Evolutionary conservation across 164 flowering plant genomes (phyloP), one percentile per base, ranked within the genome.

Genomic region (Brasenia schreberi): DNA sequence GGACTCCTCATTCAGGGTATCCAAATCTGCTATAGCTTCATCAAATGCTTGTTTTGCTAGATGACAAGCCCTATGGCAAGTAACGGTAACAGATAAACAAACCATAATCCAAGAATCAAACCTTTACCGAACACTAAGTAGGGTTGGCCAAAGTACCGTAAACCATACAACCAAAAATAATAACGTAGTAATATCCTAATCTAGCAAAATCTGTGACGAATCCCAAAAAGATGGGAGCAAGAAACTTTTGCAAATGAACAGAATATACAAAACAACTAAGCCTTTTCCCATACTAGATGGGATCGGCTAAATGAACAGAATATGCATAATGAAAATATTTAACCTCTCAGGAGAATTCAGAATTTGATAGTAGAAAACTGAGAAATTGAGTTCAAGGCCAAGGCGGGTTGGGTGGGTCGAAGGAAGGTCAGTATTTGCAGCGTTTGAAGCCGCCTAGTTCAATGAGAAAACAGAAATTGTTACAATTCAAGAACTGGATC

Each of bases 1-100:
- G 5, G 75, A 72, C 33, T 72, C 75, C 66, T 72, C 75, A 65
- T 61, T 72, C 68, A 72, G 61, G 3, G 75, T 68, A 49, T 72
- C 71, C 62, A 72, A 58, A 43, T 72, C 75, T 19, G 75, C 71
- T 39, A 68, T 72, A 5, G 75, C 75, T 69, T 72, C 75, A 56
- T 72, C 75, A 53, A 72, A 72, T 39, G 75, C 71, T 65, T 72
- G 75, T 62, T 72, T 72, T 33, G 75, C 75, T 71, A 72, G 65
- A 68, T 68, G 75, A 56, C 75, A 72, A n/a, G 75, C 75, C 68
- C 75, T 72, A 60, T 18, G 43, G 52, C 39, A 19, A 9, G 14
- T 14, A 49, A 49, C 56, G 16, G 56, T 49, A 9, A 33, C 39
- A 33, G 39, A 33, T 33, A 33, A 33, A 33, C 39, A 33, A 33